Evolutionary conservation across 352 stramenopile genomes (phyloP).

Genomic region (Phytophthora sansomeana): DNA sequence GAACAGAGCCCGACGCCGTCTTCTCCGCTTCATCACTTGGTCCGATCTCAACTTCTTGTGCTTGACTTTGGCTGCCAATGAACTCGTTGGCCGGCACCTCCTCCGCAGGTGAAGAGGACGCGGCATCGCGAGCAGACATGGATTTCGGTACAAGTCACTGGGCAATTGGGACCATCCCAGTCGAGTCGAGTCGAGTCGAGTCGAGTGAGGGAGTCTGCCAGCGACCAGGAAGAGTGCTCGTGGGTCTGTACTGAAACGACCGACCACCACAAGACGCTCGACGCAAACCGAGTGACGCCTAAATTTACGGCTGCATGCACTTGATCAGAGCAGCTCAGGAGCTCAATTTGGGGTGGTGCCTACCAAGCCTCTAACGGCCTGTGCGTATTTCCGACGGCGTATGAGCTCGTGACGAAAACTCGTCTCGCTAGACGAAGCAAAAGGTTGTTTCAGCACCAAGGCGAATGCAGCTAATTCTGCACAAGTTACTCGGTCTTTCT

Average conservation of each 20-base stretch:
- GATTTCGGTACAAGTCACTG: slow-evolving; percentile 19
- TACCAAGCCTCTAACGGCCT: too few species aligned
- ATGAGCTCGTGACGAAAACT: too few species aligned
- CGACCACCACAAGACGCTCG: slow-evolving; percentile 11
- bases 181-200: slow-evolving; percentile 26
- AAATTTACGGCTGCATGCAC: slow-evolving; percentile 8
- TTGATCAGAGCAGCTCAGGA: not conserved
- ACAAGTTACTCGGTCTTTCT: too few species aligned
- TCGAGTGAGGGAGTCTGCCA: not conserved
- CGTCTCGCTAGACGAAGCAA: too few species aligned
- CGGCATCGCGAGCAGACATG: slow-evolving; percentile 23
- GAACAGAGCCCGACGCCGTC: slow-evolving; percentile 2
- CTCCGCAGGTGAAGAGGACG: not conserved
- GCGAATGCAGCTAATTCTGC: too few species aligned
- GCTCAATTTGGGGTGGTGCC: not conserved
- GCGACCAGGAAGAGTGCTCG: not conserved
- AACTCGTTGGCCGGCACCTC: not conserved
- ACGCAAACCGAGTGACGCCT: not conserved
- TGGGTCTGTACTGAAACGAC: slow-evolving; percentile 18
- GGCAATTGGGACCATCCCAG: slow-evolving; percentile 26
- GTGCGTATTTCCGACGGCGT: too few species aligned
- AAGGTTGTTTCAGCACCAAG: too few species aligned
- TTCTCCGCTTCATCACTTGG: slow-evolving; percentile 5
- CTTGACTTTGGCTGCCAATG: not conserved
- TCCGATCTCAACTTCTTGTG: not conserved